These are phyloP conservation scores for Hemileia vastatrix DNA, from an alignment of 1,284 basidiomycete species.

Conservation along the genomic window DNA sequence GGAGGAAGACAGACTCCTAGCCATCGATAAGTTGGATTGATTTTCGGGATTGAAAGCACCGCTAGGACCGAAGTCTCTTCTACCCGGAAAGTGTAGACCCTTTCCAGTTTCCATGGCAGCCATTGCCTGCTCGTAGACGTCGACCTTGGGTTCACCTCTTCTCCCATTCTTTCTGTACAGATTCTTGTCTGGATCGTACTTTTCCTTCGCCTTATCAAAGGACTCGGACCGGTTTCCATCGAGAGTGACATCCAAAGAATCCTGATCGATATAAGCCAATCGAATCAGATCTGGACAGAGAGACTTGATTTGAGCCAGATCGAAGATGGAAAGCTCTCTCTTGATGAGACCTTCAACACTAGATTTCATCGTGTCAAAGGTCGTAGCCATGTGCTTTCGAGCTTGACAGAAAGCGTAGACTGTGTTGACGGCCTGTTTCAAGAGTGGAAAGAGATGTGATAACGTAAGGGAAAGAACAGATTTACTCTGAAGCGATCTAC, in stretches of 20 bases:
- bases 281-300: conserved; percentile 68
- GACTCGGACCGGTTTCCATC: too few species aligned
- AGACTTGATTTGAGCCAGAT: conserved; percentile 83
- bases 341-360: conserved; percentile 70
- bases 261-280: conserved; percentile 68
- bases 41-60: neutral
- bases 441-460: neutral
- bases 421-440: conserved; percentile 83
- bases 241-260: conserved; percentile 50
- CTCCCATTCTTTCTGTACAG: conserved; percentile 62
- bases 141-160: conserved; percentile 11
- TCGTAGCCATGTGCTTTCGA: conserved; percentile 68
- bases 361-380: conserved; percentile 62
- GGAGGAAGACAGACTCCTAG: neutral
- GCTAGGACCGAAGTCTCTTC: neutral
- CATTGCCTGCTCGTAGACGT: too few species aligned
- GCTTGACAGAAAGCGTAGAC: conserved; percentile 79
- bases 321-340: neutral
- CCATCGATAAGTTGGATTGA: neutral
- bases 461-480: neutral
- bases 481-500: too few species aligned
- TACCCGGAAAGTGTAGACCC: conserved; percentile 1
- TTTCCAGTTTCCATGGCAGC: conserved; percentile 29
- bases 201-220: too few species aligned
- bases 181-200: conserved; percentile 57